These are phyloP conservation scores for Hyphopichia wangnamkhiaoensis DNA, from an alignment of 1,139 yeast genomes.

Conservation along the genomic window DNA sequence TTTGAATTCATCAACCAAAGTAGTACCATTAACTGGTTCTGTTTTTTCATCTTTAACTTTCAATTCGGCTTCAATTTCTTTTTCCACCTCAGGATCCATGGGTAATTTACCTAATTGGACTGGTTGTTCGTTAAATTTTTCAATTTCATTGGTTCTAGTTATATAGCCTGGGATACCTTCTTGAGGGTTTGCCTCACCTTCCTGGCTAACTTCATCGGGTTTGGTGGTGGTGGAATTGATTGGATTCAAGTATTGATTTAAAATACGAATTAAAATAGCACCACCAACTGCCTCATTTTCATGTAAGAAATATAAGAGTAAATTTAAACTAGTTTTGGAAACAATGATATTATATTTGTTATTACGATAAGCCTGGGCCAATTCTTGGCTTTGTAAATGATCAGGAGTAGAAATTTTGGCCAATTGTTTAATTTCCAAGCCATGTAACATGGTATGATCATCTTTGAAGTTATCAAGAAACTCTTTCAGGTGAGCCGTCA, in stretches of 20 bases:
- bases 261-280: slow-evolving; percentile 76
- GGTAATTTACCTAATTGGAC: slow-evolving; percentile 85
- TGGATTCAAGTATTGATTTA: slow-evolving; percentile 84
- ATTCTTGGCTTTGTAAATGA: slow-evolving; percentile 79
- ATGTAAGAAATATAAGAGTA: slow-evolving; percentile 81
- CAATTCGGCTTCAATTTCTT: slow-evolving; percentile 82
- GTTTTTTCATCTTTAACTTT: slow-evolving; percentile 68
- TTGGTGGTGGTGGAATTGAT: slow-evolving; percentile 49
- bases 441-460: slow-evolving; percentile 78
- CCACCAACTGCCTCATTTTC: slow-evolving; percentile 96
- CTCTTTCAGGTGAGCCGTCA: slow-evolving; percentile 60
- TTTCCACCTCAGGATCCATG: slow-evolving; percentile 77
- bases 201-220: slow-evolving; percentile 47
- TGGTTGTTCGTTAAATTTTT: slow-evolving; percentile 66
- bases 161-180: slow-evolving; percentile 66
- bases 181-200: slow-evolving; percentile 53
- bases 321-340: slow-evolving; percentile 81
- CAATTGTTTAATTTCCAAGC: slow-evolving; percentile 70
- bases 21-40: slow-evolving; percentile 38
- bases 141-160: slow-evolving; percentile 49
- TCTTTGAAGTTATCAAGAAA: slow-evolving; percentile 74
- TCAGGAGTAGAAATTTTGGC: slow-evolving; percentile 77
- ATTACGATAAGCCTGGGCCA: slow-evolving; percentile 72
- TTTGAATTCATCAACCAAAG: slow-evolving; percentile 50
- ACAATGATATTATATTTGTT: slow-evolving; percentile 76